Evolutionary conservation across 257 asterid genomes (phyloP).

Genomic region (Fraxinus cuspidata): DNA sequence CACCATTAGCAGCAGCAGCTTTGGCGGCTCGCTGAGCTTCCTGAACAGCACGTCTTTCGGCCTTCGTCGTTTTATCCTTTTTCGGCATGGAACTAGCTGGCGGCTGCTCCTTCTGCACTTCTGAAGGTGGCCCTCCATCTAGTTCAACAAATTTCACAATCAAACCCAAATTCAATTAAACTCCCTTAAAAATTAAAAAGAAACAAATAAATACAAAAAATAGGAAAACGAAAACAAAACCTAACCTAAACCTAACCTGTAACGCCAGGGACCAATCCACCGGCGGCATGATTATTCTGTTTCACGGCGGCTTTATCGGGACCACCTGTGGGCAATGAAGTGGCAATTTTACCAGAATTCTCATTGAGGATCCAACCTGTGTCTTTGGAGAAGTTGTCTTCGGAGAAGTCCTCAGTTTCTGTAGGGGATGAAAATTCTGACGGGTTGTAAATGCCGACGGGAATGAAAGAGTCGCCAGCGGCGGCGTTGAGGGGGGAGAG

Average conservation of each 20-base stretch:
- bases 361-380: conserved; percentile 39
- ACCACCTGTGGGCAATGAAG: conserved; percentile 65
- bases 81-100: conserved; percentile 47
- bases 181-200: background rate
- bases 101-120: conserved; percentile 48
- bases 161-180: background rate
- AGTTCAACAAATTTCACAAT: conserved; percentile 30
- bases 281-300: conserved; percentile 32
- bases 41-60: conserved; percentile 89
- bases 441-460: conserved; percentile 67
- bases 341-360: conserved; percentile 58
- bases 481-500: conserved; percentile 49
- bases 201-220: background rate
- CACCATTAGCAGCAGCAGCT: conserved; percentile 80
- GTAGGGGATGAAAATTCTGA: conserved; percentile 64
- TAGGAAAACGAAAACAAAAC: background rate
- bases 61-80: conserved; percentile 85
- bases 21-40: conserved; percentile 96
- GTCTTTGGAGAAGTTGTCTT: conserved; percentile 40
- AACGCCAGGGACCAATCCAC: conserved; percentile 26
- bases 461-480: conserved; percentile 44
- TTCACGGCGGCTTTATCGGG: conserved; percentile 46
- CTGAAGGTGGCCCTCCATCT: conserved; percentile 53
- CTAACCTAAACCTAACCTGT: conserved; percentile 48
- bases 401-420: conserved; percentile 48